Base-by-base conservation (phyloP, 2,329 filamentous ascomycete genomes). In the Dactylellina sp. region DNA sequence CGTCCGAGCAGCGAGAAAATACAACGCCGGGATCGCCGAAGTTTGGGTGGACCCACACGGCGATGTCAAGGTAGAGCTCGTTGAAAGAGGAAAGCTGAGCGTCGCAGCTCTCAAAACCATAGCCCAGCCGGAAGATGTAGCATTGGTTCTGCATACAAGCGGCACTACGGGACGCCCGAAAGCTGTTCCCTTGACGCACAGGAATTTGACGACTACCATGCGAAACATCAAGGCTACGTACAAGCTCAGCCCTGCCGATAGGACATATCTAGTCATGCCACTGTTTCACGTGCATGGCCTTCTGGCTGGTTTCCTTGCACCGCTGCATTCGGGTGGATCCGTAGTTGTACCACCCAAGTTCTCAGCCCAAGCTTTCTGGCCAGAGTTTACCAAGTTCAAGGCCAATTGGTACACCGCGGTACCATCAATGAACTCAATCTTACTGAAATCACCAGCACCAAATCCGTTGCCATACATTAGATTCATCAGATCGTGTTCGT, bases 341-440 rank as follows among this genome's bases (percentile, higher is more conserved):
- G 90, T 93, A 74, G 85, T 96, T 66, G 89, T 96, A 3, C 92
- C 92, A 1, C 79, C 84, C 60, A 90, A 89, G 79, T 96, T 96
- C 85, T 94, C 91, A 2, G 91, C 92, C 7, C 86, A 87, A 0
- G 89, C 91, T 18, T 96, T 96, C 82, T 96, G 92, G 92, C 81
- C 82, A 22, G 89, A 95, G 80, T 95, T 95, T 79, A 85, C 85
- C 77, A 83, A 85, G 4, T 85, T 93, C 83, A 85, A 88, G 76
- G 92, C 92, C 24, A 96, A 92, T 80, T 96, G 92, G 92, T 96
- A 95, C 82, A 95, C 92, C 0, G 92, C 92, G 0, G 92, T 79
- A n/a, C 92, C 92, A 0, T 96, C 92, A 0, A 96, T 96, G 80
- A 92, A 96, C 81, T 92, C 95, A 80, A 94, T 96, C 78, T 85